Evolutionary conservation across 192 early-diverging fungal species (phyloP).

Genomic region (Coemansia sp.): DNA sequence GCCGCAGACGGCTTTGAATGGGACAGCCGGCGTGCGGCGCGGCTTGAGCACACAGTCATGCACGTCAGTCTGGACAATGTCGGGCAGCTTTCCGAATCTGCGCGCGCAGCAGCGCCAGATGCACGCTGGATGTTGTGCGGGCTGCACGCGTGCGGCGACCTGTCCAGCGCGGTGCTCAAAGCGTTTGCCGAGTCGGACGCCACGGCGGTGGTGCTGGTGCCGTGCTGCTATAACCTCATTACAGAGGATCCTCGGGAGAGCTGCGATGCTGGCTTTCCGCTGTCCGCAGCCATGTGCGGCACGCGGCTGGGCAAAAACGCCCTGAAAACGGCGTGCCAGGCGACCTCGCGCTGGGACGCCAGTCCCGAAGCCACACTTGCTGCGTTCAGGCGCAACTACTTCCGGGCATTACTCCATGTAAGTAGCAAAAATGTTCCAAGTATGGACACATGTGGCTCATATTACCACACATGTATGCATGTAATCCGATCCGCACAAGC

Average conservation of each 20-base stretch:
- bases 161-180: slow-evolving; percentile 69
- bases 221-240: slow-evolving; percentile 87
- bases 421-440: not conserved
- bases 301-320: slow-evolving; percentile 58
- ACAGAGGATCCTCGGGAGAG: slow-evolving; percentile 47
- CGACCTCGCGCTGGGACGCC: slow-evolving; percentile 70
- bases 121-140: slow-evolving; percentile 71
- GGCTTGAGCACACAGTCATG: slow-evolving; percentile 25
- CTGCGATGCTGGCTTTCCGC: slow-evolving; percentile 17
- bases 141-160: slow-evolving; percentile 82
- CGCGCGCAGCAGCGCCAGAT: not conserved
- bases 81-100: slow-evolving; percentile 3
- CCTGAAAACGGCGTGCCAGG: slow-evolving; percentile 77
- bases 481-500: not conserved
- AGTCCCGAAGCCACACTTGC: slow-evolving; percentile 55
- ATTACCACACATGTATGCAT: not conserved
- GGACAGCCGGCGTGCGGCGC: slow-evolving; percentile 5
- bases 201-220: slow-evolving; percentile 62
- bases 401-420: slow-evolving; percentile 70
- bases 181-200: slow-evolving; percentile 60
- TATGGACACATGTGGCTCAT: not conserved
- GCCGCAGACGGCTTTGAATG: slow-evolving; percentile 21
- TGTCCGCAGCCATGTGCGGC: slow-evolving; percentile 10
- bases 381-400: slow-evolving; percentile 67
- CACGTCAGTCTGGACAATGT: slow-evolving; percentile 22